Conservation (phyloP, 345 rosid genomes). For the Brassica juncea region DNA sequence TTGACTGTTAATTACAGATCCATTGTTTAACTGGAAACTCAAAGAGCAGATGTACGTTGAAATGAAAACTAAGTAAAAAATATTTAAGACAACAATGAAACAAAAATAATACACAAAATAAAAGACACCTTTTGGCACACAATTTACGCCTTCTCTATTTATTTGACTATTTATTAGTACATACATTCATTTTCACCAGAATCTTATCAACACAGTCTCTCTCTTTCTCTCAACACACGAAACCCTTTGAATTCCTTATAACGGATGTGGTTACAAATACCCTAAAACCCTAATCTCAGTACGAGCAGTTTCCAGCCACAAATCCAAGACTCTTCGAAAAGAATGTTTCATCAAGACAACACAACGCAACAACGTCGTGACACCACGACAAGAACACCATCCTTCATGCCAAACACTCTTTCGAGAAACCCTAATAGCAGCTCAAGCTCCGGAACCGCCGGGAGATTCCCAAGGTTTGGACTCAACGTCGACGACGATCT, state of each 20-base stretch:
- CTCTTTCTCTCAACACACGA: background rate
- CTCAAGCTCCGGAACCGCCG: slow-evolving; percentile 24
- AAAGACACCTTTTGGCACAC: slow-evolving; percentile 17
- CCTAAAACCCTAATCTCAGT: slow-evolving; percentile 19
- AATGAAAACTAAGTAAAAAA: slow-evolving; percentile 13
- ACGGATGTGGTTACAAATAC: background rate
- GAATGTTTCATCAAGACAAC: slow-evolving; percentile 51
- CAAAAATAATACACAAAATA: slow-evolving; percentile 9
- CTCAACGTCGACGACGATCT: slow-evolving; percentile 60
- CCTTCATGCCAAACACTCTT: slow-evolving; percentile 42
- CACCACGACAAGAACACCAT: slow-evolving; percentile 4
- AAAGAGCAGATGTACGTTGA: slow-evolving; percentile 28
- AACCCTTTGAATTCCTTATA: background rate
- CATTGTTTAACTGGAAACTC: slow-evolving; percentile 21
- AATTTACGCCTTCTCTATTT: slow-evolving; percentile 13
- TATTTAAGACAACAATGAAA: slow-evolving; percentile 22
- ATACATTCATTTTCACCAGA: slow-evolving; percentile 34
- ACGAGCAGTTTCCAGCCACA: slow-evolving; percentile 57
- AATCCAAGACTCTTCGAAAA: slow-evolving; percentile 53
- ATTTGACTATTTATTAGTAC: slow-evolving; percentile 23
- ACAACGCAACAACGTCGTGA: slow-evolving; percentile 18
- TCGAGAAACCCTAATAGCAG: slow-evolving; percentile 21
- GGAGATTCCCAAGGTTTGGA: slow-evolving; percentile 43
- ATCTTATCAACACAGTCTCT: slow-evolving; percentile 30
- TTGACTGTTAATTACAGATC: slow-evolving; percentile 6